These are phyloP conservation scores for Gomphus sp. DNA, from an alignment of 1,284 basidiomycete genomes.

Conservation along the genomic window DNA sequence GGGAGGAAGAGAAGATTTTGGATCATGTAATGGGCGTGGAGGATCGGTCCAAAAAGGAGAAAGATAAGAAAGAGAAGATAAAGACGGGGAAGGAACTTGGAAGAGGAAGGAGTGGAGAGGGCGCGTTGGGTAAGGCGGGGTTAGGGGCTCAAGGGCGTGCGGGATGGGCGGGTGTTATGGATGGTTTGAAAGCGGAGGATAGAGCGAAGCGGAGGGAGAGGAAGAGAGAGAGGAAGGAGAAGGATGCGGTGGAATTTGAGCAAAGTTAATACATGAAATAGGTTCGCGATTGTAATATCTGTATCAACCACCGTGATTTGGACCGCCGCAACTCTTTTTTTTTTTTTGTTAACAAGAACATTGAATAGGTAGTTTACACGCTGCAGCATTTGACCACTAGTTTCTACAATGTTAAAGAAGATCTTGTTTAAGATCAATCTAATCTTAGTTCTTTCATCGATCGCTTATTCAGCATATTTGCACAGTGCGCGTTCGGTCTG, in stretches of 20 bases:
- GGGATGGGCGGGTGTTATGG: conserved; percentile 1
- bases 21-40: neutral
- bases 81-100: neutral
- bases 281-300: too few species aligned
- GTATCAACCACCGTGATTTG: too few species aligned
- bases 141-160: neutral
- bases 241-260: neutral
- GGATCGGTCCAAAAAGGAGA: neutral
- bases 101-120: neutral
- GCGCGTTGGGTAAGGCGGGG: neutral
- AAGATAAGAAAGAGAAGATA: neutral
- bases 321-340: too few species aligned
- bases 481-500: too few species aligned
- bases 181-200: conserved; percentile 3
- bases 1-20: neutral
- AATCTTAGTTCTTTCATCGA: too few species aligned
- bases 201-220: neutral
- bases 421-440: too few species aligned
- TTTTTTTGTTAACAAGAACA: too few species aligned
- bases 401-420: too few species aligned
- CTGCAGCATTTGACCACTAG: too few species aligned
- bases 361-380: too few species aligned
- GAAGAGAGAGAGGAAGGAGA: neutral
- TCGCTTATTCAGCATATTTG: too few species aligned
- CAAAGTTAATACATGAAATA: too few species aligned